Evolutionary conservation across 2,329 filamentous ascomycete genomes (phyloP).

Genomic region (Monilinia polystroma): DNA sequence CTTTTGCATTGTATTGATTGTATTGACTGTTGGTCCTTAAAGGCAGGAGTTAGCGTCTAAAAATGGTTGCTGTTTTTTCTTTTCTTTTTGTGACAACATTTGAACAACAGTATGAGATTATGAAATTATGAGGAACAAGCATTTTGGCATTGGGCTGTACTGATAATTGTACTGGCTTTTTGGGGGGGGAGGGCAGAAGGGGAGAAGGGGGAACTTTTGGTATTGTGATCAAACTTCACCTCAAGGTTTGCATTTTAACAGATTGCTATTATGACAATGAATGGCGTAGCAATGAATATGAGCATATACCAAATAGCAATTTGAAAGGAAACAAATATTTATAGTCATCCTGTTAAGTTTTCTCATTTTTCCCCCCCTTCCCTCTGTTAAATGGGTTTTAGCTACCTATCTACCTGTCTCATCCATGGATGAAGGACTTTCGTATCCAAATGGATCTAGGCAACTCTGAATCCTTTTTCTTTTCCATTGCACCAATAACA

Average conservation of each 20-base stretch:
- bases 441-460: too few relatives aligned
- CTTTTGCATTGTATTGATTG: conserved; percentile 6
- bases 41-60: conserved; percentile 10
- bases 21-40: neutral
- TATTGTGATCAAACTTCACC: conserved; percentile 6
- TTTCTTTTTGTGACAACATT: conserved; percentile 11
- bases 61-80: neutral
- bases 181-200: too few relatives aligned
- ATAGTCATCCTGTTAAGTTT: too few relatives aligned
- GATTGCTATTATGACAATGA: conserved; percentile 3
- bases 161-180: neutral
- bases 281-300: neutral
- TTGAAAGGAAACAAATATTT: neutral
- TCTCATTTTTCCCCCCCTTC: neutral
- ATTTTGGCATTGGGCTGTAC: neutral
- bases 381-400: neutral
- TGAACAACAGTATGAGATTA: neutral
- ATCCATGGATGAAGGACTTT: too few relatives aligned
- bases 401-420: neutral
- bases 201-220: neutral
- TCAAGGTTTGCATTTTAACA: neutral
- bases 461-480: too few relatives aligned
- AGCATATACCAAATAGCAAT: conserved; percentile 4
- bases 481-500: too few relatives aligned
- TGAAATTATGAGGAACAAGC: conserved; percentile 11